Base-by-base conservation (phyloP, 352 stramenopile genomes). In the Globisporangium lucens region DNA sequence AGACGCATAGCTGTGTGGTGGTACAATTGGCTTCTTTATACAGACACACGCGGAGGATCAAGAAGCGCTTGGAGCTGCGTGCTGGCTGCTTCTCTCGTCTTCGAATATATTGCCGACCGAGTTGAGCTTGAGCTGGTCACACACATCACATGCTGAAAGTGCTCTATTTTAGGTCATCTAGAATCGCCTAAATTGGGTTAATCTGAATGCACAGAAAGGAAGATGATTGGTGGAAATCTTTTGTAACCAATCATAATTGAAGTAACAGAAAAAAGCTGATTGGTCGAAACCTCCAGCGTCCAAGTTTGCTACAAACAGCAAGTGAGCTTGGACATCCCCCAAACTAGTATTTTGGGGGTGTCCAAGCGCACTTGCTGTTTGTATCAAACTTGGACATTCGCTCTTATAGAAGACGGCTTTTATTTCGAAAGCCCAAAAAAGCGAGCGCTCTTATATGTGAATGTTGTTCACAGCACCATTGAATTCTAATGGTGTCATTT, bases 101-200 rank as follows among this genome's bases (percentile, higher is more conserved):
- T 63, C 36, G 58, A 27, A 55, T 53, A 46, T 52, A 51, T 51
- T 51, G 43, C 43, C 17, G 41, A 49, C 43, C 24, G 43, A 51
- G 43, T 8, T 43, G 36, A 38, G 6, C 8, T 41, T 22, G 13
- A 46, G 38, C 17, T 49, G 41, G 15, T 49, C 41, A 49, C 15
- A n/a, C 4, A 10, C 5, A 24, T 33, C 30, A 33, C 38, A 46
- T 46, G 38, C 38, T 46, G 38, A 46, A 20, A 20, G 38, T 20
- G 4, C 13, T 46, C 12, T 46, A 46, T 17, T 46, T 46, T 46
- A 46, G 38, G 13, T 20, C 13, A 2, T 3, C 38, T 20, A 17
- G 38, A 46, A 20, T 46, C 4, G 4, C 12, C 13, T 46, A 20
- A 46, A 46, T 46, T 46, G 38, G 38, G 38, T 17, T 12, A 46